phyloP scores from a whole-genome alignment of 2,329 filamentous ascomycete genomes.

The Lasiodiplodia gonubiensis region DNA sequence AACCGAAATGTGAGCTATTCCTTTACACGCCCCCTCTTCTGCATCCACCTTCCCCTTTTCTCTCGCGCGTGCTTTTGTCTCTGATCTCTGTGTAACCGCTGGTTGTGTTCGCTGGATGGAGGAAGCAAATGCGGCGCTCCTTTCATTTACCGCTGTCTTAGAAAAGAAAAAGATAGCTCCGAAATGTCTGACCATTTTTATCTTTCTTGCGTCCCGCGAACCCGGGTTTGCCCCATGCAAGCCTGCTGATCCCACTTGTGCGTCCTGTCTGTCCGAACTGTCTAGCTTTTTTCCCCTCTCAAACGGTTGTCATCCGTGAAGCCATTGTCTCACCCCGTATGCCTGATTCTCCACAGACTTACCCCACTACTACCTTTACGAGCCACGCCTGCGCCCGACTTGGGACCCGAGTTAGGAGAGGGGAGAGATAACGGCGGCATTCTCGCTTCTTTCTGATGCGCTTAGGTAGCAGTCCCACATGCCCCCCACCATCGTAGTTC shows the following conservation, averaged over 20 bases:
- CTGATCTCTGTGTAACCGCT: neutral
- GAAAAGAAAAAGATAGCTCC: neutral
- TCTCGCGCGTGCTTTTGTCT: neutral
- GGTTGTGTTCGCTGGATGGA: neutral
- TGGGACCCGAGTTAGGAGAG: neutral
- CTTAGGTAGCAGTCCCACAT: neutral
- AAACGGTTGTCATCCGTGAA: neutral
- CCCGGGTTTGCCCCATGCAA: neutral
- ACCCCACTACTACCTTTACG: neutral
- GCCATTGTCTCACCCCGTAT: neutral
- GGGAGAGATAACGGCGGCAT: neutral
- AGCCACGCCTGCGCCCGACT: neutral
- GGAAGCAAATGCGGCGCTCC: neutral
- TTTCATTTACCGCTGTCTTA: constrained; percentile 26
- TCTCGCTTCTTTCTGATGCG: neutral
- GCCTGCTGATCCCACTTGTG: neutral
- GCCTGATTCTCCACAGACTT: neutral
- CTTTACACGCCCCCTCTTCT: neutral
- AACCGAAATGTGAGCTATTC: constrained; percentile 6
- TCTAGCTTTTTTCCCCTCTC: neutral
- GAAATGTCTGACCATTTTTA: neutral
- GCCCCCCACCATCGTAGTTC: neutral
- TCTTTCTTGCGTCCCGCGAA: constrained; percentile 4
- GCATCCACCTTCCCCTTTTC: neutral
- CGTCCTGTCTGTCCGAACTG: neutral